Percentiles rank a stretch among this genome's conserved stretches.
Conservation (phyloP, 2,329 filamentous ascomycete genomes). For the Acephala macrosclerotiorum region DNA sequence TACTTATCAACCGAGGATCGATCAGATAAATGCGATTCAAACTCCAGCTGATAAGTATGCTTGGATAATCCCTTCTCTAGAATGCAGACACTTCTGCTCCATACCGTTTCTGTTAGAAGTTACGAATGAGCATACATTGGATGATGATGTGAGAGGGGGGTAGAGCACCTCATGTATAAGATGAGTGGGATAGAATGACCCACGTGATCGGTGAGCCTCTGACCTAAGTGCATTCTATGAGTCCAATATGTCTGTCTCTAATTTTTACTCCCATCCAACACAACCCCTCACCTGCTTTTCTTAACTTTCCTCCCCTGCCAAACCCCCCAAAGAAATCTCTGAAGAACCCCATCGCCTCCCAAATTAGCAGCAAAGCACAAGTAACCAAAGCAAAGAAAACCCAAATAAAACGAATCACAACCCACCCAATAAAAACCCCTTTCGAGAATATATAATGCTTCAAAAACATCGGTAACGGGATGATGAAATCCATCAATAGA, state of each 20-base stretch:
- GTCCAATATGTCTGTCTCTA: not conserved
- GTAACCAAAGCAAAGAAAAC: constrained; percentile 15
- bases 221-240: too few relatives aligned
- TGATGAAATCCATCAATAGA: constrained; percentile 11
- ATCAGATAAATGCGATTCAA: too few relatives aligned
- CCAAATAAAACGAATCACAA: constrained; percentile 10
- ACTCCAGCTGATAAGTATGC: too few relatives aligned
- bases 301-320: constrained; percentile 41
- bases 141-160: too few relatives aligned
- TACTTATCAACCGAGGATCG: too few relatives aligned
- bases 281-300: constrained; percentile 28
- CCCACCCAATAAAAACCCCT: constrained; percentile 12
- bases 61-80: too few relatives aligned
- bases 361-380: constrained; percentile 14
- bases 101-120: too few relatives aligned
- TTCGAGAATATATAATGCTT: constrained; percentile 15
- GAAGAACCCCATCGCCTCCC: constrained; percentile 15
- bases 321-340: constrained; percentile 53
- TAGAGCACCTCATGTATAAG: too few relatives aligned
- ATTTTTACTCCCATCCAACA: not conserved
- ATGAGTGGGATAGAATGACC: too few relatives aligned
- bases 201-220: too few relatives aligned
- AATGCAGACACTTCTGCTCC: too few relatives aligned
- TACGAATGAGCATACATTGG: too few relatives aligned
- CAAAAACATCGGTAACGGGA: constrained; percentile 14